Percentiles rank a stretch among this genome's conserved stretches.
These are phyloP conservation scores for Phytopythium sindhum DNA, from an alignment of 352 stramenopile species.

Conservation along the genomic window DNA sequence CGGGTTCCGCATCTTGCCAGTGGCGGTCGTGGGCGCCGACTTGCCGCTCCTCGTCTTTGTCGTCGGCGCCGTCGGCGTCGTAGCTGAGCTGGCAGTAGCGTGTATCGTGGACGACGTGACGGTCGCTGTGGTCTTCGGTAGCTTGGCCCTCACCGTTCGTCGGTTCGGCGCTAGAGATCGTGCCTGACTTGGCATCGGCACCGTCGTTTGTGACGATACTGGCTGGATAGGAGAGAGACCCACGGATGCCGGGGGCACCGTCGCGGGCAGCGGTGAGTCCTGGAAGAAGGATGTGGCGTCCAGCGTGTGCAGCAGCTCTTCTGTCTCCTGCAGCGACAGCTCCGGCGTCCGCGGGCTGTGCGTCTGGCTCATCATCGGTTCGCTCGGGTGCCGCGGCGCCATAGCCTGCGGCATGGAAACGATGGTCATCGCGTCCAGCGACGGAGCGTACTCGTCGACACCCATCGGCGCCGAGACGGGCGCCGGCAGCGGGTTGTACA, in stretches of 20 bases:
- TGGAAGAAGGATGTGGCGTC: slow-evolving; percentile 15
- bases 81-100: neutral
- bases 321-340: slow-evolving; percentile 29
- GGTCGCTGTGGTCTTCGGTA: neutral
- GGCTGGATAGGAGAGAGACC: neutral
- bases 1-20: slow-evolving; percentile 36
- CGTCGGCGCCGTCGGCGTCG: neutral
- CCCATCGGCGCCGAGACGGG: neutral
- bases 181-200: neutral
- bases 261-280: neutral
- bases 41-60: slow-evolving; percentile 8
- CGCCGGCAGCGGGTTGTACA: slow-evolving; percentile 3
- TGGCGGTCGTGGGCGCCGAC: slow-evolving; percentile 6
- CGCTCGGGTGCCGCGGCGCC: neutral
- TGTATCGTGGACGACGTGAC: neutral
- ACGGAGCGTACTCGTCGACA: neutral
- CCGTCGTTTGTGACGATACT: neutral
- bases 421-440: neutral
- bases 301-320: slow-evolving; percentile 27
- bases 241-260: neutral
- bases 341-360: neutral
- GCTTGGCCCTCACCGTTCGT: neutral
- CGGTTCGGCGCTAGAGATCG: neutral
- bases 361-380: neutral
- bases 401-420: neutral